These are phyloP conservation scores for Xylariaceae sp. DNA, from an alignment of 2,329 filamentous ascomycete genomes.

Conservation along the genomic window DNA sequence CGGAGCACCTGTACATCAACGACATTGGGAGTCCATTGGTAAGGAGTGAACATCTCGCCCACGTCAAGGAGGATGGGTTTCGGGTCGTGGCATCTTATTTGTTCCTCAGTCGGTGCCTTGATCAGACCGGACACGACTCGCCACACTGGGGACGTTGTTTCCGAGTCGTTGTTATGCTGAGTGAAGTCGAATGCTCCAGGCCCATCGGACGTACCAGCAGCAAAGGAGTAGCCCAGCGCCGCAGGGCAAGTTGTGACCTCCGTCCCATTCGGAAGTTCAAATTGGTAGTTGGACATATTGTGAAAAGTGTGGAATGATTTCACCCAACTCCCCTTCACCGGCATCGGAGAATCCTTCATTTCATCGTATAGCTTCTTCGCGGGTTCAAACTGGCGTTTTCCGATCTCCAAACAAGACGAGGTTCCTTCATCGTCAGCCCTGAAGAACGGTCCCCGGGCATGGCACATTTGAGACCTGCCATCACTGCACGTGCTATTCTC, in stretches of 20 bases:
- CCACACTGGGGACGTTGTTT: constrained; percentile 70
- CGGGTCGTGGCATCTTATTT: constrained; percentile 70
- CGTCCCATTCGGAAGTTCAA: constrained; percentile 69
- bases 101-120: constrained; percentile 64
- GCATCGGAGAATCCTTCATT: constrained; percentile 42
- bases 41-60: constrained; percentile 72
- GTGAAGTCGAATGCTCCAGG: constrained; percentile 92
- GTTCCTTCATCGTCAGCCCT: constrained; percentile 65
- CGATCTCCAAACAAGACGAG: constrained; percentile 72
- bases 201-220: constrained; percentile 86
- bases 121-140: constrained; percentile 67
- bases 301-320: constrained; percentile 83
- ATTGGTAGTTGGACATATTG: constrained; percentile 73
- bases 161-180: constrained; percentile 73
- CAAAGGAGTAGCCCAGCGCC: constrained; percentile 87
- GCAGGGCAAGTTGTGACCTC: constrained; percentile 74
- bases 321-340: constrained; percentile 62
- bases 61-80: constrained; percentile 89
- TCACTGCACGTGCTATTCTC: constrained; percentile 80
- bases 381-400: constrained; percentile 61
- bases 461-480: constrained; percentile 66
- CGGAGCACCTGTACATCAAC: constrained; percentile 84
- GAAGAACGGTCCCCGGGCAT: constrained; percentile 70
- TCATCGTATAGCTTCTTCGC: constrained; percentile 46
- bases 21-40: constrained; percentile 86